These are phyloP conservation scores for Zygosaccharomyces sapae DNA, from an alignment of 1,139 yeast genomes.

Conservation along the genomic window DNA sequence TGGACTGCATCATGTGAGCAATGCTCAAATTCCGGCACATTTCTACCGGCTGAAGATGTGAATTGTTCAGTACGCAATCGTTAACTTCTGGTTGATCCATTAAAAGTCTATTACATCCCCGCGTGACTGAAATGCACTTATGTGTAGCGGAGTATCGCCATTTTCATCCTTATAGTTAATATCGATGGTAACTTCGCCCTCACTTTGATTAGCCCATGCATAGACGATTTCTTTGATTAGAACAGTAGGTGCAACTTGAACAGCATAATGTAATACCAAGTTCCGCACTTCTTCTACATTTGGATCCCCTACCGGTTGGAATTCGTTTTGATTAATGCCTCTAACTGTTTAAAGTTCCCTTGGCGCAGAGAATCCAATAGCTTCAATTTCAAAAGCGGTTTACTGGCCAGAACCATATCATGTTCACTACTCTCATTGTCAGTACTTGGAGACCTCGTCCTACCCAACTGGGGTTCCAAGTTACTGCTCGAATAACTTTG, in stretches of 20 bases:
- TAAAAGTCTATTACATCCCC: slow-evolving; percentile 69
- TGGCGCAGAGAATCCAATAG: slow-evolving; percentile 61
- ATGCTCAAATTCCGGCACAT: slow-evolving; percentile 64
- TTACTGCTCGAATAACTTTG: slow-evolving; percentile 6
- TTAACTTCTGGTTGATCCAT: slow-evolving; percentile 59
- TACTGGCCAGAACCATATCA: slow-evolving; percentile 18
- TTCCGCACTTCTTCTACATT: slow-evolving; percentile 40
- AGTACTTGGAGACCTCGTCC: slow-evolving; percentile 2
- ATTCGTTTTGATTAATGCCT: slow-evolving; percentile 28
- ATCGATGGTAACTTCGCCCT: slow-evolving; percentile 41
- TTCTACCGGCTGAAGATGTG: slow-evolving; percentile 80
- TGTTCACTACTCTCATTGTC: slow-evolving; percentile 8
- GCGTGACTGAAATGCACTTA: slow-evolving; percentile 75
- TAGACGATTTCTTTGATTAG: slow-evolving; percentile 41
- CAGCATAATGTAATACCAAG: slow-evolving; percentile 73
- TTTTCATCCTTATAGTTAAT: slow-evolving; percentile 71
- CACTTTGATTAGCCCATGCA: slow-evolving; percentile 19
- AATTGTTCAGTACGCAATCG: slow-evolving; percentile 74
- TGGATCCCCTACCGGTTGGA: slow-evolving; percentile 33
- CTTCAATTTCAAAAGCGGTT: slow-evolving; percentile 60
- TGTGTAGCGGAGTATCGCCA: slow-evolving; percentile 89
- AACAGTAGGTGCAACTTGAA: slow-evolving; percentile 74
- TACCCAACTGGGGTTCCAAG: slow-evolving; percentile 3
- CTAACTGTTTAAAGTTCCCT: slow-evolving; percentile 45
- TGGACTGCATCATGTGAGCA: slow-evolving; percentile 67